These are phyloP conservation scores for Ceratocystis albifundus DNA, from an alignment of 2,329 filamentous ascomycete species.

Conservation along the genomic window DNA sequence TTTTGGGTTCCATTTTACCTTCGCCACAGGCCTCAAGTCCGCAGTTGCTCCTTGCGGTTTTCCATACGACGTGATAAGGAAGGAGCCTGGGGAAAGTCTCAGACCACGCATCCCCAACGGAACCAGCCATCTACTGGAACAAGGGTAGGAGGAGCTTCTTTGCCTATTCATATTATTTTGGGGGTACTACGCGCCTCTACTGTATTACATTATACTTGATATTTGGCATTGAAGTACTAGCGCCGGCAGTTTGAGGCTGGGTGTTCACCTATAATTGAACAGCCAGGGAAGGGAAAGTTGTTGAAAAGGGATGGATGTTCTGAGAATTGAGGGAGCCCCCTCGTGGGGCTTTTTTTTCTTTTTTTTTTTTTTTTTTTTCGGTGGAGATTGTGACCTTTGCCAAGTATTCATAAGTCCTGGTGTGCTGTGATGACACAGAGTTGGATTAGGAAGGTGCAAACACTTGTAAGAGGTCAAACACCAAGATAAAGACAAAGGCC, in stretches of 20 bases:
- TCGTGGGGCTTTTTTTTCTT: neutral
- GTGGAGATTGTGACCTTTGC: neutral
- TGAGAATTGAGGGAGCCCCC: neutral
- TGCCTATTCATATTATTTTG: neutral
- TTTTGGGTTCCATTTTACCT: neutral
- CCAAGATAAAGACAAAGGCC: neutral
- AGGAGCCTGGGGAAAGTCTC: slow-evolving; percentile 1
- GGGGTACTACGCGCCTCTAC: neutral
- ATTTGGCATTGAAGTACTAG: neutral
- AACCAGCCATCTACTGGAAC: neutral
- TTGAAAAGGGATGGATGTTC: neutral
- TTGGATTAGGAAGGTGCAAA: slow-evolving; percentile 11
- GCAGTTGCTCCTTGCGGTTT: neutral
- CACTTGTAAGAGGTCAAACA: neutral
- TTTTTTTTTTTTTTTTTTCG: neutral
- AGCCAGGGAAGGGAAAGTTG: neutral
- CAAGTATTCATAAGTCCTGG: neutral
- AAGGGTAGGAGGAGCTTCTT: neutral
- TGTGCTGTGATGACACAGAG: neutral
- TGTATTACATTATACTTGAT: neutral
- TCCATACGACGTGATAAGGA: neutral
- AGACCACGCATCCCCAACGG: neutral
- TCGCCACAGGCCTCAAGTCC: neutral
- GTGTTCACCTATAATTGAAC: neutral
- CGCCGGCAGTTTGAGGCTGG: neutral